These are phyloP conservation scores for Cryptosporidium bovis DNA, from an alignment of 169 alveolate genomes.

Conservation along the genomic window DNA sequence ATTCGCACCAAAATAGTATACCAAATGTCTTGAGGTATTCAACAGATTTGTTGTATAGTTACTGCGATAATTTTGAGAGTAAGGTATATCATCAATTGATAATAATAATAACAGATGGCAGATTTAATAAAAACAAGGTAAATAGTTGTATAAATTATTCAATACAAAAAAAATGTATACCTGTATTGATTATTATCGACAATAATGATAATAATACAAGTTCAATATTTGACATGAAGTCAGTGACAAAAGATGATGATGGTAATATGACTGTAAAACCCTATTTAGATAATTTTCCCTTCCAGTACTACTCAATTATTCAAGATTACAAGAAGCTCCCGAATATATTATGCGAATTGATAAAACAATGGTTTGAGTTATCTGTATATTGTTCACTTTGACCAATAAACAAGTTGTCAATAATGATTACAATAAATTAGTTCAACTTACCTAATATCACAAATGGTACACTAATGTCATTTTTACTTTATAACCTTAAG, in stretches of 20 bases:
- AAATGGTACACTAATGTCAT: not conserved
- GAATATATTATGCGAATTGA: conserved; percentile 83
- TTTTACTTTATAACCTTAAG: too few relatives aligned
- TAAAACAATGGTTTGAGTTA: conserved; percentile 83
- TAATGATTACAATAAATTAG: not conserved
- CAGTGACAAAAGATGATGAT: conserved; percentile 82
- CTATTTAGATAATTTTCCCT: conserved; percentile 95
- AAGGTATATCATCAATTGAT: conserved; percentile 84
- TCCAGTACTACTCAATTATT: conserved; percentile 93
- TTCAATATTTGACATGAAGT: conserved; percentile 86
- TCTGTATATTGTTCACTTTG: not conserved
- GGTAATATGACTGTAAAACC: conserved; percentile 90
- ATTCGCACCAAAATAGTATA: conserved; percentile 80
- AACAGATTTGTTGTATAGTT: conserved; percentile 82
- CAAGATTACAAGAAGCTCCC: conserved; percentile 87
- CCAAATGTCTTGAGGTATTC: conserved; percentile 84
- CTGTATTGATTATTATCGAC: conserved; percentile 91
- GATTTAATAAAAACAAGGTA: conserved; percentile 93
- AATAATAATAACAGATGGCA: conserved; percentile 96
- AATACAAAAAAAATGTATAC: conserved; percentile 87
- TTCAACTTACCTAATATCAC: not conserved
- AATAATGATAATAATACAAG: conserved; percentile 78
- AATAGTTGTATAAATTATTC: conserved; percentile 87
- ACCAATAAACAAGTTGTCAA: too few relatives aligned
- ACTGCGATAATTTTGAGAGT: conserved; percentile 44